These are phyloP conservation scores for Uronychia setigera DNA, from an alignment of 73 alveolate genomes.

Conservation along the genomic window DNA sequence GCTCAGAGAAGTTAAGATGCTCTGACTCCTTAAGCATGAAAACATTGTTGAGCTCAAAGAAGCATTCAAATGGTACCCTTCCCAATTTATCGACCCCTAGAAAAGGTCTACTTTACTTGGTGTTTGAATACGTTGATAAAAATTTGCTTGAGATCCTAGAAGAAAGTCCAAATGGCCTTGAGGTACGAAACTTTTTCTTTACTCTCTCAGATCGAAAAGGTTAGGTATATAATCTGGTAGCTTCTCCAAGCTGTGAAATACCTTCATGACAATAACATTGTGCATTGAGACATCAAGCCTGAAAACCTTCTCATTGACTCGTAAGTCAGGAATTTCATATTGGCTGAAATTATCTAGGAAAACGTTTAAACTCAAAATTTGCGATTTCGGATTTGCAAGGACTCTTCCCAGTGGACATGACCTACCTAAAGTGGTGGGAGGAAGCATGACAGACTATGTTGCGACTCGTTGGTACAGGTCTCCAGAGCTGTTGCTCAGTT, in stretches of 20 bases:
- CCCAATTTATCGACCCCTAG: slow-evolving; percentile 14
- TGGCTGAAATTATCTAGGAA: slow-evolving; percentile 14
- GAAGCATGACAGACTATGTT: slow-evolving; percentile 71
- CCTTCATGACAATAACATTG: slow-evolving; percentile 64
- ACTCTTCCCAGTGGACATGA: slow-evolving; percentile 46
- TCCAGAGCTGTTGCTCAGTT: slow-evolving; percentile 87
- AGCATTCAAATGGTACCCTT: slow-evolving; percentile 84
- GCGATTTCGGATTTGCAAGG: slow-evolving; percentile 94
- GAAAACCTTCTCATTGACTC: slow-evolving; percentile 73
- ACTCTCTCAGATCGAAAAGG: slow-evolving; percentile 27
- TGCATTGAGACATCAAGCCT: slow-evolving; percentile 90
- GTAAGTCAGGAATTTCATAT: slow-evolving; percentile 29
- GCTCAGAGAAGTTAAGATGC: slow-evolving; percentile 94
- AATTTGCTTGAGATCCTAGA: slow-evolving; percentile 95
- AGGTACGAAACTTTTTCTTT: slow-evolving; percentile 43
- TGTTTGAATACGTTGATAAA: slow-evolving; percentile 96
- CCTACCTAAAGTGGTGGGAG: slow-evolving; percentile 11
- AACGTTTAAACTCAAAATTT: slow-evolving; percentile 66
- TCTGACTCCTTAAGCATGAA: slow-evolving; percentile 86
- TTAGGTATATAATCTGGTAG: slow-evolving; percentile 60
- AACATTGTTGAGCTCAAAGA: slow-evolving; percentile 93
- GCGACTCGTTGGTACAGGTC: slow-evolving; percentile 94
- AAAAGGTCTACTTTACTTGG: slow-evolving; percentile 95
- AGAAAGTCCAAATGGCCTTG: slow-evolving; percentile 92
- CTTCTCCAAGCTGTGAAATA: slow-evolving; percentile 65